These are phyloP conservation scores for Schoenoplectus tabernaemontani DNA, from an alignment of 202 grass and related monocot genomes.

Conservation along the genomic window DNA sequence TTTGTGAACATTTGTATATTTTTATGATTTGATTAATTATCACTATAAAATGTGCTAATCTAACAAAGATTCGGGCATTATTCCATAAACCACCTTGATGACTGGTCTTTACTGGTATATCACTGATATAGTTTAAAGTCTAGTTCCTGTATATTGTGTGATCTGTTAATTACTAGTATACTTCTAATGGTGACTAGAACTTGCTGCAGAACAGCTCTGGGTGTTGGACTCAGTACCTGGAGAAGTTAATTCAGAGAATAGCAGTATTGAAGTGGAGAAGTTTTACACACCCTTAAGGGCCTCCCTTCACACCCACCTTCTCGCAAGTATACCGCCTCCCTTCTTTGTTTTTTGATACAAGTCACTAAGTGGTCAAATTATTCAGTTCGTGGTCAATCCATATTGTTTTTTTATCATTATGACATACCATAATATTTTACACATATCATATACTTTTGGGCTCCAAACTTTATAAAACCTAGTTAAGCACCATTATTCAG, in stretches of 20 bases:
- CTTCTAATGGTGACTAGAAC: conserved; percentile 23
- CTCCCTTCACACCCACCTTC: conserved; percentile 69
- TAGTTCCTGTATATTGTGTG: background rate
- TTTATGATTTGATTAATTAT: background rate
- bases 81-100: too few species aligned
- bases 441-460: background rate
- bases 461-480: background rate
- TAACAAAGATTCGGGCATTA: background rate
- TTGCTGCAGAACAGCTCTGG: conserved; percentile 90
- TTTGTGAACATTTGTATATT: too few species aligned
- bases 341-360: background rate
- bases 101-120: background rate
- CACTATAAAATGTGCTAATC: background rate
- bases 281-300: conserved; percentile 62
- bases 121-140: background rate
- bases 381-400: background rate
- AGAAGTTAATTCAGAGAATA: conserved; percentile 57
- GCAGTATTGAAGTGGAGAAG: conserved; percentile 64
- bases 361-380: background rate
- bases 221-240: conserved; percentile 91
- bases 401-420: background rate
- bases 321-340: conserved; percentile 50
- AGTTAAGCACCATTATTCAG: background rate
- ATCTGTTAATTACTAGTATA: background rate
- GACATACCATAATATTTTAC: background rate